Percentiles rank a stretch among this genome's conserved stretches.
phyloP scores from a whole-genome alignment of 2,329 filamentous ascomycete species.

The Chalaropsis thielavioides region DNA sequence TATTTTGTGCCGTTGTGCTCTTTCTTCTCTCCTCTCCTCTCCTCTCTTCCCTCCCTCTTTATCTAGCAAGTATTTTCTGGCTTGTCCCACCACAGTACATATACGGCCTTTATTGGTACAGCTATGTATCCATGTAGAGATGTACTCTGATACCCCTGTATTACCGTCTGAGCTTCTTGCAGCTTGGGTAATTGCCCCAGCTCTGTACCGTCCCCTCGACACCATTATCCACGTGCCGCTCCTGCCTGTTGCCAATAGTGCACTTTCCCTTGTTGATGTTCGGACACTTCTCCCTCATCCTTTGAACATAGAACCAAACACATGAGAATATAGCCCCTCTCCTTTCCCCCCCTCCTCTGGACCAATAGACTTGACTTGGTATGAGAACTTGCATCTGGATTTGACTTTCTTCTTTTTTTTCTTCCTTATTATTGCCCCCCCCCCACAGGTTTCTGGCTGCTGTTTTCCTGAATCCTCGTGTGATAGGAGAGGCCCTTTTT shows the following conservation, averaged over 20 bases:
- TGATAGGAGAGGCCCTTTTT: neutral
- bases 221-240: slow-evolving; percentile 1
- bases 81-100: neutral
- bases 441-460: neutral
- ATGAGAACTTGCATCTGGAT: neutral
- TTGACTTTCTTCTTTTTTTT: neutral
- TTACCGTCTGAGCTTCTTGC: neutral
- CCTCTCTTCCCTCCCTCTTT: neutral
- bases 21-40: too few species aligned
- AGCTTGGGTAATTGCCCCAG: neutral
- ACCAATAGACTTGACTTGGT: neutral
- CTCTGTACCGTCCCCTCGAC: neutral
- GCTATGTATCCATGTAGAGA: neutral
- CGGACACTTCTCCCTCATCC: neutral
- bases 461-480: neutral
- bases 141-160: neutral
- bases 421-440: neutral
- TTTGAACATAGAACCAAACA: neutral
- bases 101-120: neutral
- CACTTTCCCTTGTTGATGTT: neutral
- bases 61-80: neutral
- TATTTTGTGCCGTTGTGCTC: too few species aligned
- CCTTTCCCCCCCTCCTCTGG: neutral
- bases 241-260: slow-evolving; percentile 2
- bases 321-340: neutral